phyloP scores from a whole-genome alignment of 140 eudicot genomes.

The Bidens hawaiensis region DNA sequence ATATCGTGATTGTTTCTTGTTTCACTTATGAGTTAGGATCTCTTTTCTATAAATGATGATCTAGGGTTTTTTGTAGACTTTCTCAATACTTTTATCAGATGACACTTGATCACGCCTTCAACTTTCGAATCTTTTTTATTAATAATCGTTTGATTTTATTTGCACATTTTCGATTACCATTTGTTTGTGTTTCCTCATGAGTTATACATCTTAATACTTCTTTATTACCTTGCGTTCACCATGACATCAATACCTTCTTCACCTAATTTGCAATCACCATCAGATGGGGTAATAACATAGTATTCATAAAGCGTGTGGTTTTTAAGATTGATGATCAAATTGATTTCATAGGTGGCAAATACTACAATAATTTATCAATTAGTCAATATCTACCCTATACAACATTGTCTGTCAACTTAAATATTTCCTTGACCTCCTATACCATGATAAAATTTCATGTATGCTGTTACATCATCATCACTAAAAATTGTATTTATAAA shows the following conservation, averaged over 20 bases:
- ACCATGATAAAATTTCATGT: not conserved
- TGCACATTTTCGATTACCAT: no score
- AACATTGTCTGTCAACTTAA: not conserved
- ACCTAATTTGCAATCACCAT: not conserved
- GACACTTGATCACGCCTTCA: no score
- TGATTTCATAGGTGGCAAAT: not conserved
- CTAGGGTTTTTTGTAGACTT: no score
- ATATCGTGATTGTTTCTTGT: no score
- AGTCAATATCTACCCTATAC: not conserved
- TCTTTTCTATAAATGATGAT: no score
- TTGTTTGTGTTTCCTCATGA: no score
- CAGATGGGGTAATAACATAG: not conserved
- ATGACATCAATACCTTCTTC: not conserved
- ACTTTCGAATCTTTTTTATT: no score
- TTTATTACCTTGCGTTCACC: not conserved
- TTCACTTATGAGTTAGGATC: no score
- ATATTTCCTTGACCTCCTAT: not conserved
- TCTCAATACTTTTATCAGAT: no score
- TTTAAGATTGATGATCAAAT: not conserved
- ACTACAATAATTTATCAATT: not conserved
- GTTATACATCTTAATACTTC: no score
- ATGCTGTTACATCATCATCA: not conserved
- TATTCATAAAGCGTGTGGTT: not conserved
- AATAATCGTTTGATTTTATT: no score
- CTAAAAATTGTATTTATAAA: not conserved